Conservation (phyloP, 257 asterid genomes). For the Coffea canephora region DNA sequence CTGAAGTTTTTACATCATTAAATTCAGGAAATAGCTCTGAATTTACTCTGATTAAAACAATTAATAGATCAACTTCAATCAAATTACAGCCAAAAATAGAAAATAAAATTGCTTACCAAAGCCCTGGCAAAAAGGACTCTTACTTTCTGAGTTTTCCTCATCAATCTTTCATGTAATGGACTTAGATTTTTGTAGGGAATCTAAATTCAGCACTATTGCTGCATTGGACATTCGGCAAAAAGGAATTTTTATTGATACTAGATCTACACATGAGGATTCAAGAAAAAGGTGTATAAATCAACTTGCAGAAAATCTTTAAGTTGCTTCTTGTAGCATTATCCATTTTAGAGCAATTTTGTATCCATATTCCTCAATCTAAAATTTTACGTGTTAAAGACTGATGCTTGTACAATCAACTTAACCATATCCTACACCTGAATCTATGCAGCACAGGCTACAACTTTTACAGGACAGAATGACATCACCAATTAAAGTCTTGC, state of each 20-base stretch:
- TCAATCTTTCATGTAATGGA: neutral
- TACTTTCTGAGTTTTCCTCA: neutral
- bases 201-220: neutral
- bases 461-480: neutral
- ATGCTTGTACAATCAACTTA: too few species aligned
- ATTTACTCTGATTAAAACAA: too few species aligned
- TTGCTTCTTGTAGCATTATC: neutral
- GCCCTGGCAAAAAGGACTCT: neutral
- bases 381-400: neutral
- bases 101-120: too few species aligned
- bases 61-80: neutral
- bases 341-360: too few species aligned
- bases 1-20: neutral
- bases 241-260: neutral
- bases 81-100: neutral
- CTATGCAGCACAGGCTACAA: neutral
- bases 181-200: neutral
- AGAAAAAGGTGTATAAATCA: neutral
- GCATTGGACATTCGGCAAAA: neutral
- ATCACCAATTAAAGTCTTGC: neutral
- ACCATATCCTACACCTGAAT: neutral
- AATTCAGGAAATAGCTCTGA: neutral
- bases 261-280: too few species aligned
- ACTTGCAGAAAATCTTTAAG: neutral
- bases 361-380: neutral